Conservation (phyloP, 1,139 yeast species). For the Yamadazyma membranifaciens region DNA sequence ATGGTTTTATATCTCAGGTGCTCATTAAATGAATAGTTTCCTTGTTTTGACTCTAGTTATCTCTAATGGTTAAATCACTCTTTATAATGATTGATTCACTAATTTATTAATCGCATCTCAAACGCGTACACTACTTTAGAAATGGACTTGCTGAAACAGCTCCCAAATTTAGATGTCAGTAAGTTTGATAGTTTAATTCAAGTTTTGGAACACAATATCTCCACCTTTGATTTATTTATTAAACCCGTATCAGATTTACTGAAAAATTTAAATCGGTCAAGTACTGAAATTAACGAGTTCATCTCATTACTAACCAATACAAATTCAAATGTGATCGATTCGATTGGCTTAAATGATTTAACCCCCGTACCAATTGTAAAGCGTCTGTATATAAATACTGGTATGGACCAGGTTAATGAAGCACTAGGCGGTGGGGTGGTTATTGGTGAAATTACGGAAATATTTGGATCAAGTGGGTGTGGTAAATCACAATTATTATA, state of each 20-base stretch:
- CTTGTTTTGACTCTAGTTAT: neutral
- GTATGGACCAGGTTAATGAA: slow-evolving; percentile 55
- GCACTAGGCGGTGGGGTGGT: slow-evolving; percentile 69
- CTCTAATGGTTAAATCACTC: neutral
- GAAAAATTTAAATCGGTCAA: slow-evolving; percentile 44
- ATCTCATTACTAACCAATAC: neutral
- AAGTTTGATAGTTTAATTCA: slow-evolving; percentile 12
- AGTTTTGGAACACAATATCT: slow-evolving; percentile 12
- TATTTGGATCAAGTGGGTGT: slow-evolving; percentile 80
- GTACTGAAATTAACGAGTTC: slow-evolving; percentile 43
- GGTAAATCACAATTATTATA: slow-evolving; percentile 80
- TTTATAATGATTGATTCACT: neutral
- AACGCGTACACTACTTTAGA: slow-evolving; percentile 4
- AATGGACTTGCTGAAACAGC: slow-evolving; percentile 11
- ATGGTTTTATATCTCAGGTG: slow-evolving; percentile 98
- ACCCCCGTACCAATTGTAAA: neutral
- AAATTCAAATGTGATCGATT: too few relatives aligned
- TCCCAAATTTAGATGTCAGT: slow-evolving; percentile 5
- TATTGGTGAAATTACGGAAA: slow-evolving; percentile 66
- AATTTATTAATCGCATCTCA: slow-evolving; percentile 9
- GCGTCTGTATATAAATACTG: slow-evolving; percentile 34
- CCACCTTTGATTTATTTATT: slow-evolving; percentile 16
- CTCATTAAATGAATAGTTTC: slow-evolving; percentile 29
- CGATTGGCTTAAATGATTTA: too few relatives aligned
- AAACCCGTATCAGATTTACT: slow-evolving; percentile 26